Percentiles rank a stretch among this genome's conserved stretches.
These are phyloP conservation scores for Coniochaeta sp. DNA, from an alignment of 2,329 filamentous ascomycete genomes.

Conservation along the genomic window DNA sequence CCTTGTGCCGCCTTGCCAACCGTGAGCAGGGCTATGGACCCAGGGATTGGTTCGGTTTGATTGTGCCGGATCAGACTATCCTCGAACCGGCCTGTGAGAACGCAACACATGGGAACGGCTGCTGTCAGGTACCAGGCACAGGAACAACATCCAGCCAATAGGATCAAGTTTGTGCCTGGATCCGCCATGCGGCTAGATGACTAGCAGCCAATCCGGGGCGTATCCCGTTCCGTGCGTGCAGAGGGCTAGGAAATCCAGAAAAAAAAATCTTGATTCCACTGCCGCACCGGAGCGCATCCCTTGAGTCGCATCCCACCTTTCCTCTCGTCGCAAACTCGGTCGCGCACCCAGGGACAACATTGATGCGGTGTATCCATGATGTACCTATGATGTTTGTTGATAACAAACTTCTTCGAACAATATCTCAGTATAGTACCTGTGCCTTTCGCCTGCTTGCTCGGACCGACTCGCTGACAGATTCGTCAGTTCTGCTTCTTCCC, in stretches of 20 bases:
- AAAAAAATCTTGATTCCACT: slow-evolving; percentile 1
- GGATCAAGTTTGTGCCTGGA: not conserved
- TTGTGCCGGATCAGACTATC: not conserved
- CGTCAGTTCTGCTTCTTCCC: not conserved
- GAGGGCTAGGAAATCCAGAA: not conserved
- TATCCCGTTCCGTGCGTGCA: not conserved
- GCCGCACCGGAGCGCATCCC: not conserved
- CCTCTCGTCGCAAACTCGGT: not conserved
- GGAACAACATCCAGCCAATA: slow-evolving; percentile 24
- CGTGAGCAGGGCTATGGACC: slow-evolving; percentile 6
- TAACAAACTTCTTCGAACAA: not conserved
- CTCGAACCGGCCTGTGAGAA: slow-evolving; percentile 24
- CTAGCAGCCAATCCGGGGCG: not conserved
- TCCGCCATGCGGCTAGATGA: not conserved
- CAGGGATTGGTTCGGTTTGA: slow-evolving; percentile 3
- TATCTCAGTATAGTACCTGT: not conserved
- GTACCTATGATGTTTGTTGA: not conserved
- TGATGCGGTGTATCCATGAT: not conserved
- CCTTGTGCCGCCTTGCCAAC: not conserved
- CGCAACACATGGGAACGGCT: slow-evolving; percentile 30
- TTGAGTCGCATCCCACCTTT: not conserved
- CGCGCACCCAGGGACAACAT: not conserved
- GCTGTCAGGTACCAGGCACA: slow-evolving; percentile 35
- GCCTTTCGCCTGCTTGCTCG: not conserved
- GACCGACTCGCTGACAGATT: not conserved